phyloP scores from a whole-genome alignment of 768 basidiomycete genomes.

The Mycena latifolia region DNA sequence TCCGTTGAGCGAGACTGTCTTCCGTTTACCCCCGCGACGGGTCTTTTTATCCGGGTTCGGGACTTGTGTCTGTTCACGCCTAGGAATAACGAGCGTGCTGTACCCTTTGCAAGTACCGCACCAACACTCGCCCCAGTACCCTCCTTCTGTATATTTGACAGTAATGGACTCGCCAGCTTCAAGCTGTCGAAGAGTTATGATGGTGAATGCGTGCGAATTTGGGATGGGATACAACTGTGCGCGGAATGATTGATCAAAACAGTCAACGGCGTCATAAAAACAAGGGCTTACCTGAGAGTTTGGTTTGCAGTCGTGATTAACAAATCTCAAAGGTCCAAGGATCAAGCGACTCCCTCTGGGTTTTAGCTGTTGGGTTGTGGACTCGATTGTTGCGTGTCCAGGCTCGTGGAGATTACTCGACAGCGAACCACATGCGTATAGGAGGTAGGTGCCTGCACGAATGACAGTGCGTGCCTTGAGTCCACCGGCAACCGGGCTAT shows the following conservation, averaged over 20 bases:
- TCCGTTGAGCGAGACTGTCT: constrained; percentile 19
- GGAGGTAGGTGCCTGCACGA: constrained; percentile 21
- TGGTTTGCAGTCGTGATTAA: constrained; percentile 34
- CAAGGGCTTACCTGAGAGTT: constrained; percentile 25
- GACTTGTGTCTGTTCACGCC: neutral
- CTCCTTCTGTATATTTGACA: constrained; percentile 24
- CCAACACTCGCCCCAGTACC: constrained; percentile 26
- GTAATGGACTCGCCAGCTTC: constrained; percentile 22
- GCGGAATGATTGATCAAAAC: neutral
- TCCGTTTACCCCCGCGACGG: constrained; percentile 21
- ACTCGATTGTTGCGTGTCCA: constrained; percentile 24
- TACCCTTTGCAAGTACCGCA: constrained; percentile 24
- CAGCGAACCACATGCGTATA: constrained; percentile 29
- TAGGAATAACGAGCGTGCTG: constrained; percentile 11
- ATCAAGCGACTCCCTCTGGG: constrained; percentile 28
- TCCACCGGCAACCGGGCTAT: constrained; percentile 20
- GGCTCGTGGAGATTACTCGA: constrained; percentile 22
- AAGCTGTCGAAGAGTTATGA: constrained; percentile 21
- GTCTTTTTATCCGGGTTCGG: constrained; percentile 25
- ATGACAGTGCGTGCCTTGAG: constrained; percentile 26
- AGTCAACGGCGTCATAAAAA: neutral
- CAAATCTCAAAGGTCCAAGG: constrained; percentile 33
- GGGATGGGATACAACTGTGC: constrained; percentile 26
- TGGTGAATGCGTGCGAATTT: constrained; percentile 27
- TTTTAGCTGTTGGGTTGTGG: constrained; percentile 26